Percentiles rank a stretch among this genome's conserved stretches.
These are phyloP conservation scores for Triticum monococcum DNA, from an alignment of 176 grass and related monocot genomes.

Conservation along the genomic window DNA sequence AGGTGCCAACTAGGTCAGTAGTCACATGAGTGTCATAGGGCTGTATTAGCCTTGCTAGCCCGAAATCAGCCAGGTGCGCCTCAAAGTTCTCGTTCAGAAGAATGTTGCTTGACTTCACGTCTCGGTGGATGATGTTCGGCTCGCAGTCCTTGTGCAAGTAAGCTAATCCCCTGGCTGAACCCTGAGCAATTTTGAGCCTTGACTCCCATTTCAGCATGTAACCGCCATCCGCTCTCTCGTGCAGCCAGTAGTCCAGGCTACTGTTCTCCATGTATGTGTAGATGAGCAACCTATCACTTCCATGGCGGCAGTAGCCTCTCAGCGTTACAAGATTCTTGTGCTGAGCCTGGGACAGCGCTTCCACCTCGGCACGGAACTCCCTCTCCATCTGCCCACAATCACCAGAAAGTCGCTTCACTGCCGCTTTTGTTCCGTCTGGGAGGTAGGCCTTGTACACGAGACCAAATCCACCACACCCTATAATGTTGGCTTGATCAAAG, in stretches of 20 bases:
- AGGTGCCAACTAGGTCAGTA: constrained; percentile 82
- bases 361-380: constrained; percentile 92
- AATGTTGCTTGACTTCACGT: constrained; percentile 97
- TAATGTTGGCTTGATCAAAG: constrained; percentile 97
- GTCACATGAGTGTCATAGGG: constrained; percentile 95
- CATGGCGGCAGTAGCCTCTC: constrained; percentile 83
- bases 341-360: constrained; percentile 84
- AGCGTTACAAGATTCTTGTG: constrained; percentile 87
- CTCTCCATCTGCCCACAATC: constrained; percentile 96
- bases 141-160: constrained; percentile 94
- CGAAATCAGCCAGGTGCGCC: constrained; percentile 90
- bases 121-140: constrained; percentile 90
- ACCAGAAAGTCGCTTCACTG: constrained; percentile 94
- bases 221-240: constrained; percentile 66
- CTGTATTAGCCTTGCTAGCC: constrained; percentile 82
- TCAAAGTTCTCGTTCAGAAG: constrained; percentile 86
- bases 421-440: constrained; percentile 77
- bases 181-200: constrained; percentile 82
- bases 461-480: constrained; percentile 92
- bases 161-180: constrained; percentile 77
- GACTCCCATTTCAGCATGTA: constrained; percentile 79
- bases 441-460: constrained; percentile 98
- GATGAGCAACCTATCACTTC: constrained; percentile 80
- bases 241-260: constrained; percentile 95
- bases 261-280: constrained; percentile 96